Conservation (phyloP, 257 asterid genomes). For the Ilex aquifolium region DNA sequence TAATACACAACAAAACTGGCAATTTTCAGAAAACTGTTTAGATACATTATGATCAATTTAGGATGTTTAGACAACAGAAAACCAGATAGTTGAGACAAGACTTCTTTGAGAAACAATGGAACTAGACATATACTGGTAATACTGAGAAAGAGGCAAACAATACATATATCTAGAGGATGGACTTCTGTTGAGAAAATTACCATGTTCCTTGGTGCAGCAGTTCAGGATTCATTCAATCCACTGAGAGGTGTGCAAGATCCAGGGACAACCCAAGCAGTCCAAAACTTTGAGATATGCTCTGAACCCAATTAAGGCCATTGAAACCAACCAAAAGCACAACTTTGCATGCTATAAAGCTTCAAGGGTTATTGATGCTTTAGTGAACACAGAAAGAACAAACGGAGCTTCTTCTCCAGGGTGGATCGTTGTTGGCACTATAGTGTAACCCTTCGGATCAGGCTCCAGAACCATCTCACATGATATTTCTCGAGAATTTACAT, state of each 20-base stretch:
- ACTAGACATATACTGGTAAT: too few relatives aligned
- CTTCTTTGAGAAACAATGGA: too few relatives aligned
- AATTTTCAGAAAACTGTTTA: conserved; percentile 4
- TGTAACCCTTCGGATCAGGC: conserved; percentile 99
- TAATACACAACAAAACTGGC: too few relatives aligned
- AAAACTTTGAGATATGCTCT: conserved; percentile 11
- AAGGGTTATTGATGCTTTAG: conserved; percentile 77
- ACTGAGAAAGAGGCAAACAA: background rate
- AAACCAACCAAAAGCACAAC: conserved; percentile 10
- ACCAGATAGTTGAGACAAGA: too few relatives aligned
- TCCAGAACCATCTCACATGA: conserved; percentile 99
- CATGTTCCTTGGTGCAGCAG: conserved; percentile 12
- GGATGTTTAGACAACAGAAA: background rate
- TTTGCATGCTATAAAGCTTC: conserved; percentile 62
- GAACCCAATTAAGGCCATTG: conserved; percentile 8
- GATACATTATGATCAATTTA: conserved; percentile 3
- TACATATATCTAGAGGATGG: background rate
- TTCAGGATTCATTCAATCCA: conserved; percentile 7
- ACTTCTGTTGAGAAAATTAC: conserved; percentile 19
- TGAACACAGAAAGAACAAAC: conserved; percentile 89
- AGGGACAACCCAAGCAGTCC: conserved; percentile 15
- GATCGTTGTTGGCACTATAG: conserved; percentile 93
- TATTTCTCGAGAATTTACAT: conserved; percentile 94
- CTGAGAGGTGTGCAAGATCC: conserved; percentile 17
- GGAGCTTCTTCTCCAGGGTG: conserved; percentile 99